Evolutionary conservation across 164 flowering plant genomes (phyloP).

Genomic region (Nymphaea colorata): DNA sequence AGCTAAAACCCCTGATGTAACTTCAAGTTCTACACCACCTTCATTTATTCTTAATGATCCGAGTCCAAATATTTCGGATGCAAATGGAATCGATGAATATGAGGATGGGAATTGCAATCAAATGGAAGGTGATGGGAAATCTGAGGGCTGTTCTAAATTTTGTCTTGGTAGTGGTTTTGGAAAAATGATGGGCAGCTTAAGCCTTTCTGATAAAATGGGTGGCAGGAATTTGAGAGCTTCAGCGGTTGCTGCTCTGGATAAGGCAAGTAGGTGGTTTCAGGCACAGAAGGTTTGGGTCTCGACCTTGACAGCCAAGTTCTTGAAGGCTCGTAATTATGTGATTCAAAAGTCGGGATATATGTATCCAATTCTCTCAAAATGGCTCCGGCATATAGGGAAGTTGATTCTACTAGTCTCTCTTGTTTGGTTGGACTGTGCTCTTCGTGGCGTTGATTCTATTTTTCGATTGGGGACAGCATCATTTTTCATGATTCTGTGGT

Average conservation of each 20-base stretch:
- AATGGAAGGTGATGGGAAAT: no score
- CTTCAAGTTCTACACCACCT: slow-evolving; percentile 11
- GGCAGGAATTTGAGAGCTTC: slow-evolving; percentile 25
- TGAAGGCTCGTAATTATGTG: slow-evolving; percentile 24
- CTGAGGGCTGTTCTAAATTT: no score
- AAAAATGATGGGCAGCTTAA: slow-evolving; percentile 14
- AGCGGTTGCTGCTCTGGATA: slow-evolving; percentile 23
- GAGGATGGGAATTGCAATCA: no score
- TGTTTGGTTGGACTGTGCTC: slow-evolving; percentile 77
- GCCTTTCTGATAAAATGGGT: slow-evolving; percentile 16
- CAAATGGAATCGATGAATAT: no score
- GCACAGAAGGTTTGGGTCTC: slow-evolving; percentile 36
- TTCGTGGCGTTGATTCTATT: slow-evolving; percentile 77
- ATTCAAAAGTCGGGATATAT: slow-evolving; percentile 32
- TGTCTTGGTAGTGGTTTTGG: slow-evolving; percentile 16
- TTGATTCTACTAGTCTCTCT: slow-evolving; percentile 53
- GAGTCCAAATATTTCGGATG: slow-evolving; percentile 4
- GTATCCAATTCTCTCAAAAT: slow-evolving; percentile 53
- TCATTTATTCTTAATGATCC: slow-evolving; percentile 9
- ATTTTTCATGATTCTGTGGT: slow-evolving; percentile 76
- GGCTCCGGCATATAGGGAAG: slow-evolving; percentile 53
- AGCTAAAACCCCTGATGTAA: slow-evolving; percentile 14
- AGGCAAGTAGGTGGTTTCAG: slow-evolving; percentile 41
- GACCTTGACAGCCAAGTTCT: slow-evolving; percentile 15
- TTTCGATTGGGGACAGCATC: slow-evolving; percentile 82